These are phyloP conservation scores for Yamadazyma kitorensis DNA, from an alignment of 805 yeast species.

Conservation along the genomic window DNA sequence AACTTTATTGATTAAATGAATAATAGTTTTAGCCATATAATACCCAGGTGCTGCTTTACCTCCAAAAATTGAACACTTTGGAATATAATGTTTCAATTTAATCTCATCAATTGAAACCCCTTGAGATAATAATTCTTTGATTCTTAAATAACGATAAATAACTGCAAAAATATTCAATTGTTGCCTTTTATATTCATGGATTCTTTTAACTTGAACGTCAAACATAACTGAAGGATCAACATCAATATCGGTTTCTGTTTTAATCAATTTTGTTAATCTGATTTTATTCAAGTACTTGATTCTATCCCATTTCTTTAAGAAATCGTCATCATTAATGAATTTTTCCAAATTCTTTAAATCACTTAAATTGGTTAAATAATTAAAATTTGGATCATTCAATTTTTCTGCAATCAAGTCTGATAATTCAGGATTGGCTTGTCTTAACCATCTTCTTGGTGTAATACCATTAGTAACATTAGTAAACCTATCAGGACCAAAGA, in stretches of 20 bases:
- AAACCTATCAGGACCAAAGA: constrained; percentile 80
- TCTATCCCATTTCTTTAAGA: constrained; percentile 66
- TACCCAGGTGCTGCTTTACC: constrained; percentile 99
- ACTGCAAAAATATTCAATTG: constrained; percentile 90
- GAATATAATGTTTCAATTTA: constrained; percentile 61
- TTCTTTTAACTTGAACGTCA: constrained; percentile 91
- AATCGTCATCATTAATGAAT: constrained; percentile 64
- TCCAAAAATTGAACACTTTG: constrained; percentile 82
- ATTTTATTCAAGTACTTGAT: constrained; percentile 71
- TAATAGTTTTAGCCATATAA: constrained; percentile 89
- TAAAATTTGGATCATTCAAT: constrained; percentile 62
- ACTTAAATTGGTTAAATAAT: constrained; percentile 65
- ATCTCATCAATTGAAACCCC: constrained; percentile 39
- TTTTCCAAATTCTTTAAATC: constrained; percentile 64
- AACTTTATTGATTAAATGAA: constrained; percentile 80
- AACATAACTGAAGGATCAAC: constrained; percentile 74
- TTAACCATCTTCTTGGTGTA: constrained; percentile 95
- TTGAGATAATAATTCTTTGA: constrained; percentile 63
- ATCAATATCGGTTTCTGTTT: constrained; percentile 58
- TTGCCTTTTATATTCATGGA: constrained; percentile 94
- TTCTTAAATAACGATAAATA: constrained; percentile 73
- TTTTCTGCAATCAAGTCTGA: constrained; percentile 70
- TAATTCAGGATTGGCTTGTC: constrained; percentile 85
- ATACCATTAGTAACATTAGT: constrained; percentile 93
- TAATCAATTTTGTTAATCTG: constrained; percentile 63